Percentiles rank a stretch among this genome's conserved stretches.
phyloP scores from a whole-genome alignment of 2,329 filamentous ascomycete species.

The Talaromyces sp. region DNA sequence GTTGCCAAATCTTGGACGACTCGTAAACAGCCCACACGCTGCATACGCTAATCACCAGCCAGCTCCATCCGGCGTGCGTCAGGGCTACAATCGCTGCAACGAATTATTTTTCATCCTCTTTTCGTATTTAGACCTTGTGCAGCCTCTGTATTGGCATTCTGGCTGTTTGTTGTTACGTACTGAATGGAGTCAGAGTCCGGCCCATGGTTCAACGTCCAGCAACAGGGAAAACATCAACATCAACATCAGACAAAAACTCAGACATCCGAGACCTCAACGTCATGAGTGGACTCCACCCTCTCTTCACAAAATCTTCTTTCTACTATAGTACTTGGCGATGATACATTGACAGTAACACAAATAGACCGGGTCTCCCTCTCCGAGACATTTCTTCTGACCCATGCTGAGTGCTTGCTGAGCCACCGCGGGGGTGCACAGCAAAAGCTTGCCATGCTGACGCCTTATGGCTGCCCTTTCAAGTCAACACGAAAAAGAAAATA shows the following conservation, averaged over 20 bases:
- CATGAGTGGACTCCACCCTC: conserved; percentile 1
- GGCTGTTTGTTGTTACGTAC: background rate
- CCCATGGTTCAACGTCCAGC: background rate
- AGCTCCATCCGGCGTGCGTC: conserved; percentile 3
- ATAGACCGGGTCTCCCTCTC: background rate
- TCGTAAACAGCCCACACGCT: background rate
- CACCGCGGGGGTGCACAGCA: background rate
- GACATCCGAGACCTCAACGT: conserved; percentile 2
- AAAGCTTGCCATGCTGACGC: background rate
- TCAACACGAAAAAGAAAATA: background rate
- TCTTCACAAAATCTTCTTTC: background rate
- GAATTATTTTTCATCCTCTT: background rate
- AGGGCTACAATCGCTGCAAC: background rate
- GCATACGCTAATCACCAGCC: conserved; percentile 1
- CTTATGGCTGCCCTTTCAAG: background rate
- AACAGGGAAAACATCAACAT: background rate
- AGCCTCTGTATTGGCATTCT: background rate
- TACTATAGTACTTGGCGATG: background rate
- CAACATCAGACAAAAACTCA: background rate
- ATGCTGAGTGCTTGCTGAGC: conserved; percentile 1
- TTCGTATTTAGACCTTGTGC: background rate
- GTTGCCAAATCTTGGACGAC: background rate
- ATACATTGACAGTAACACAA: background rate
- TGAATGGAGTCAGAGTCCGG: background rate
- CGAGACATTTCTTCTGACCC: background rate